These are phyloP conservation scores for Penicillium subrubescens DNA, from an alignment of 495 filamentous ascomycete genomes.

Conservation along the genomic window DNA sequence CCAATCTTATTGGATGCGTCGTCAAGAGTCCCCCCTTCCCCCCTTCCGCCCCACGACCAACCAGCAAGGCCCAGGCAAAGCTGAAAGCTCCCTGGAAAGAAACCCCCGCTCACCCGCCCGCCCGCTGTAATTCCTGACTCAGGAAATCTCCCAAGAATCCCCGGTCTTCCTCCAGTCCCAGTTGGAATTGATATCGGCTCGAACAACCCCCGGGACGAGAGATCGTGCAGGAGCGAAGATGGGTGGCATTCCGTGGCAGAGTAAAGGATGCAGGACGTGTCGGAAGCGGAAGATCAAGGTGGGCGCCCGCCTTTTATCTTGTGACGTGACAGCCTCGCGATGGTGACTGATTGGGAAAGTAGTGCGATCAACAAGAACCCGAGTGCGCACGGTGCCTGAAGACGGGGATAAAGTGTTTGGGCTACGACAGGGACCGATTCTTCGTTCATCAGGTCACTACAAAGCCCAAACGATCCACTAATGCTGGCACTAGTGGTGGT, in stretches of 20 bases:
- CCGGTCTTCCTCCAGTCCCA: not conserved
- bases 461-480: not conserved
- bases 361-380: conserved; percentile 19
- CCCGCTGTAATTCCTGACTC: not conserved
- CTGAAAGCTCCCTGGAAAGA: not conserved
- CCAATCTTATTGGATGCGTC: not conserved
- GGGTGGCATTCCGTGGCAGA: conserved; percentile 17
- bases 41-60: not conserved
- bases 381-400: conserved; percentile 18
- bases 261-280: conserved; percentile 13
- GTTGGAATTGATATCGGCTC: not conserved
- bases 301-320: not conserved
- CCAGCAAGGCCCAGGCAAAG: not conserved
- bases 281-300: conserved; percentile 22
- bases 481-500: not conserved
- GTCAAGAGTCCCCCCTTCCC: not conserved
- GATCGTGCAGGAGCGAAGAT: conserved; percentile 1
- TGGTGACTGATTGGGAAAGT: not conserved
- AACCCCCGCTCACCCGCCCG: not conserved
- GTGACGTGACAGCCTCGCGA: not conserved
- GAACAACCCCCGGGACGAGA: not conserved
- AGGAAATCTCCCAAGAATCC: not conserved
- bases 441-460: conserved; percentile 11
- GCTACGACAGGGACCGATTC: conserved; percentile 15
- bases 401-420: conserved; percentile 5